Base-by-base conservation (phyloP, 2,329 filamentous ascomycete species). In the Camillea tinctor region DNA sequence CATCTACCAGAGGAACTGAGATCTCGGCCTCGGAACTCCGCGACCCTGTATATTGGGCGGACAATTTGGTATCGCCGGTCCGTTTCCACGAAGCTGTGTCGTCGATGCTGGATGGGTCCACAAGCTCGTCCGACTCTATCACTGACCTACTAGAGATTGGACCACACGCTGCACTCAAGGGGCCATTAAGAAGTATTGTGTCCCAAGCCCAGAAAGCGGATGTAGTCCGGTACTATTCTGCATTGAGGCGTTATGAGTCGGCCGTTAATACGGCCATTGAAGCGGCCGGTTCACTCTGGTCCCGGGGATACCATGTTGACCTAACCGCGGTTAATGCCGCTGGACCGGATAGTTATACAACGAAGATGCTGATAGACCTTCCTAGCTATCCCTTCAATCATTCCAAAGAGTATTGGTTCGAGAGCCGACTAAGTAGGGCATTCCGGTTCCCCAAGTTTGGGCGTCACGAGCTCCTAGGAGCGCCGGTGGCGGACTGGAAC, bases 111-210 rank as follows among this genome's bases (percentile, higher is more conserved):
- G 50, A 24, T 9, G 55, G 51, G 8, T 26, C 50, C 5, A 15
- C 56, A 50, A 22, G n/a, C 11, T 23, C 11, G 15, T 11, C 24
- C 20, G 19, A 59, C 44, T 23, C 20, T 22, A 51, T 64, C 9
- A 65, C 63, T 7, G 63, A 64, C 52, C 48, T 64, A 9, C 40
- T 69, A 15, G 66, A 69, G 52, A 40, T 69, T 26, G 68, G 68
- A 7, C 68, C 68, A 17, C 66, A 68, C 63, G 69, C 74, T 21
- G 74, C 76, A 8, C 68, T 78, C 2, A 74, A 75, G 56, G 73
- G 70, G 19, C 65, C 64, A 1, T n/a, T 66, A 6, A 49, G 60
- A n/a, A 56, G 49, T 2, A 62, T 63, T 11, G 2, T 56, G 13
- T 51, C 54, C 21, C 49, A 52, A 19, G 40, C 52, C 2, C 52